These are phyloP conservation scores for Fraxinus velutina DNA, from an alignment of 305 asterid genomes.

Conservation along the genomic window DNA sequence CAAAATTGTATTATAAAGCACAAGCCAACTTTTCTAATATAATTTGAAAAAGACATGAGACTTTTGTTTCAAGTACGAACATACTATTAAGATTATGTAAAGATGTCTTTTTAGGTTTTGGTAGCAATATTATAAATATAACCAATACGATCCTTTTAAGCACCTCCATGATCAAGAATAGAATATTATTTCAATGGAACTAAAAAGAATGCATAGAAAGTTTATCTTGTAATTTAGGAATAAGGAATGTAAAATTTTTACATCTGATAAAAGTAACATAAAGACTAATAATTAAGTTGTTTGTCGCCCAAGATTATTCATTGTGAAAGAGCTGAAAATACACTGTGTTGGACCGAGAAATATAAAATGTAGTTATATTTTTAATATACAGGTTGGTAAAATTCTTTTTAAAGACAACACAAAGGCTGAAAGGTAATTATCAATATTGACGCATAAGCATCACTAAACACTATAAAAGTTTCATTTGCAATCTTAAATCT, in stretches of 20 bases:
- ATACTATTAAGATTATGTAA: neutral
- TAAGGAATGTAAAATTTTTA: neutral
- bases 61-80: neutral
- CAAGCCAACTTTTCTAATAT: neutral
- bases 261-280: neutral
- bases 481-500: neutral
- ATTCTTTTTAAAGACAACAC: neutral
- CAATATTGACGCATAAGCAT: neutral
- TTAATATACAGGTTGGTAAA: neutral
- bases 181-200: neutral
- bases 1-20: neutral
- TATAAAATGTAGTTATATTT: neutral
- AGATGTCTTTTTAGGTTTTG: neutral
- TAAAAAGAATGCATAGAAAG: neutral
- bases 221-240: neutral
- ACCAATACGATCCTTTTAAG: neutral
- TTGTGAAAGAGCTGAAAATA: neutral
- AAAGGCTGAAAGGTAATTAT: neutral
- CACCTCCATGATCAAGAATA: neutral
- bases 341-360: neutral
- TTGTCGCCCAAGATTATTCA: neutral
- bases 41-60: neutral
- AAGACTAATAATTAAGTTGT: neutral
- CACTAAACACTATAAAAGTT: neutral
- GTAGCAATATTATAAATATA: neutral